These are phyloP conservation scores for Penicillium mononematosum DNA, from an alignment of 495 filamentous ascomycete species.

Conservation along the genomic window DNA sequence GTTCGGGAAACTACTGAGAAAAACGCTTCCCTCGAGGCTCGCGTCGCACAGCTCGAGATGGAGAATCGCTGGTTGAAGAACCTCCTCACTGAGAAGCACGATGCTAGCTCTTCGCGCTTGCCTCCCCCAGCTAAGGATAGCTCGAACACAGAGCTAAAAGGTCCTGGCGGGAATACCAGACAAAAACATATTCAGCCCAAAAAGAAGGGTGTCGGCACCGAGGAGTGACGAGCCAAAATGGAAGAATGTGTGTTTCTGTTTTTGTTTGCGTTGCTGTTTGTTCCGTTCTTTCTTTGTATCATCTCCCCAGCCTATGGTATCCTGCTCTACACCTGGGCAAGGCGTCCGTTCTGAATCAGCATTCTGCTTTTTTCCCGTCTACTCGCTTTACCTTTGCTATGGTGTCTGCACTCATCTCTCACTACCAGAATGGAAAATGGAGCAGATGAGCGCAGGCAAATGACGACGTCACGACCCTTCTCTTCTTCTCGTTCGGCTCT, in stretches of 20 bases:
- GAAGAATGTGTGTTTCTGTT: slow-evolving; percentile 20
- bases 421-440: neutral
- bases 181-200: slow-evolving; percentile 50
- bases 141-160: slow-evolving; percentile 27
- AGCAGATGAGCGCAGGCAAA: slow-evolving; percentile 4
- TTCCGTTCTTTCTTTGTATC: slow-evolving; percentile 16
- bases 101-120: slow-evolving; percentile 30
- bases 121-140: slow-evolving; percentile 33
- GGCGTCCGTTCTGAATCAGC: slow-evolving; percentile 10
- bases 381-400: slow-evolving; percentile 1
- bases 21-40: slow-evolving; percentile 71
- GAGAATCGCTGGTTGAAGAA: slow-evolving; percentile 98
- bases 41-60: slow-evolving; percentile 83
- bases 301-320: slow-evolving; percentile 14
- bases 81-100: slow-evolving; percentile 89
- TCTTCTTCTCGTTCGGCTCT: slow-evolving; percentile 24
- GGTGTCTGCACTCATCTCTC: slow-evolving; percentile 4
- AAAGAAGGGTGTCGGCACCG: slow-evolving; percentile 50
- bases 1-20: slow-evolving; percentile 91
- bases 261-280: slow-evolving; percentile 15
- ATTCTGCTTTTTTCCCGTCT: slow-evolving; percentile 4
- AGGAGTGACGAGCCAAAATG: slow-evolving; percentile 31
- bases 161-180: slow-evolving; percentile 25
- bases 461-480: slow-evolving; percentile 36
- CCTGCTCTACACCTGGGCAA: neutral